These are phyloP conservation scores for Rhinocladiella mackenziei DNA, from an alignment of 2,329 filamentous ascomycete genomes.

Conservation along the genomic window DNA sequence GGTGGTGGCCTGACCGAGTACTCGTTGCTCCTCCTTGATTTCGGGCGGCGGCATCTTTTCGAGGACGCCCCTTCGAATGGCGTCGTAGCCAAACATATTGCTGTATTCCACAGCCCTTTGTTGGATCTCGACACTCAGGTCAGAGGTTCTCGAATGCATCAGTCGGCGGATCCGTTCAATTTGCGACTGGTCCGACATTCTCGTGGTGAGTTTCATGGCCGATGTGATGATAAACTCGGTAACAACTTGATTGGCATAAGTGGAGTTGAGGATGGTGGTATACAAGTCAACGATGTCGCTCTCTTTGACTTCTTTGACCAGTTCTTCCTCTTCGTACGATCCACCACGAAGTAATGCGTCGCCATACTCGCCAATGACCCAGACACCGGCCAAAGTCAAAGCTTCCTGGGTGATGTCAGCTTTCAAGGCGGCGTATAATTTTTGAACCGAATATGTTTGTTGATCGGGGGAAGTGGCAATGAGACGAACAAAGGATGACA, in stretches of 20 bases:
- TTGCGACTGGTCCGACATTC: slow-evolving; percentile 77
- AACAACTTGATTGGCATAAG: slow-evolving; percentile 83
- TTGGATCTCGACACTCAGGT: slow-evolving; percentile 91
- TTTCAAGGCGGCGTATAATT: slow-evolving; percentile 83
- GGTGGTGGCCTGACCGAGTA: slow-evolving; percentile 70
- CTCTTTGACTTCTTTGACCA: slow-evolving; percentile 78
- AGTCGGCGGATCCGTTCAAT: slow-evolving; percentile 78
- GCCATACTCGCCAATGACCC: slow-evolving; percentile 97
- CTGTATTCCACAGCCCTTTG: slow-evolving; percentile 93
- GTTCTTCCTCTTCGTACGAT: slow-evolving; percentile 89
- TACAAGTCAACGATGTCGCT: slow-evolving; percentile 92
- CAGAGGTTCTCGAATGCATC: slow-evolving; percentile 72
- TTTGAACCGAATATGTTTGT: slow-evolving; percentile 94
- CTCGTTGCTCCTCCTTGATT: slow-evolving; percentile 90
- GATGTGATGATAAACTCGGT: slow-evolving; percentile 96
- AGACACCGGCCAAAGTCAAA: slow-evolving; percentile 84
- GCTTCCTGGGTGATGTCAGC: slow-evolving; percentile 98
- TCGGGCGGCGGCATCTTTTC: slow-evolving; percentile 98
- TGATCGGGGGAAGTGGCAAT: slow-evolving; percentile 92
- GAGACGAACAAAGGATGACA: slow-evolving; percentile 92
- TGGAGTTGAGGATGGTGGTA: slow-evolving; percentile 85
- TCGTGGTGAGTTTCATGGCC: slow-evolving; percentile 88
- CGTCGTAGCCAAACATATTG: slow-evolving; percentile 87
- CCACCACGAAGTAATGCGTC: slow-evolving; percentile 84
- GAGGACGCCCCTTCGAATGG: slow-evolving; percentile 81